A percentile compares a stretch with the other conserved stretches of the same genome.
Evolutionary conservation across 108 stramenopile genomes (phyloP).

Genomic region (Nitzschia inconspicua): DNA sequence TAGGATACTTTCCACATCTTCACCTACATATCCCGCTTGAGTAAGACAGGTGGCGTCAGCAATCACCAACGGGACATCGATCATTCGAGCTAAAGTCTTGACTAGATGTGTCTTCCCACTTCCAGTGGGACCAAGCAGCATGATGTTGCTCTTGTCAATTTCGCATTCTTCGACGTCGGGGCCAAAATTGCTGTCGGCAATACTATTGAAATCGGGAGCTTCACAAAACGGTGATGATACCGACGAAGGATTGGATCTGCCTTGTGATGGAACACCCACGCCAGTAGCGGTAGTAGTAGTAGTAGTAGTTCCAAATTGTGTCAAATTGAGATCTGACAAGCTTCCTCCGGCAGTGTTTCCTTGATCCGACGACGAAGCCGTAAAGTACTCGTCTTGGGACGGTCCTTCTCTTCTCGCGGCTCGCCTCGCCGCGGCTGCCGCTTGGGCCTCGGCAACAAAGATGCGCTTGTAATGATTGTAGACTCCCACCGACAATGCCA

Average conservation of each 20-base stretch:
- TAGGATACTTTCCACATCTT: conserved; percentile 95
- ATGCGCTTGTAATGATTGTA: conserved; percentile 98
- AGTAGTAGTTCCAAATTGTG: conserved; percentile 55
- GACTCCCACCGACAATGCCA: conserved; percentile 90
- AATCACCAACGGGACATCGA: conserved; percentile 94
- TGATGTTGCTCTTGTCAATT: conserved; percentile 95
- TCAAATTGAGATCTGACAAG: conserved; percentile 63
- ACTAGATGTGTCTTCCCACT: conserved; percentile 91
- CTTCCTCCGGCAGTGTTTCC: not conserved
- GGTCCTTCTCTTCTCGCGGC: conserved; percentile 12
- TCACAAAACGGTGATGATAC: conserved; percentile 10
- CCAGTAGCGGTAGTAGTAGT: not conserved
- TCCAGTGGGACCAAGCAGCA: conserved; percentile 93
- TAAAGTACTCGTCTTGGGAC: conserved; percentile 26
- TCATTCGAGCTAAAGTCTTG: conserved; percentile 89
- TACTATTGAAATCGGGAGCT: conserved; percentile 45
- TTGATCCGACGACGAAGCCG: conserved; percentile 19
- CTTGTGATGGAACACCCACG: not conserved
- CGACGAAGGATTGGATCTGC: no score
- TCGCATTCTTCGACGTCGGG: conserved; percentile 78
- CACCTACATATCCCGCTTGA: conserved; percentile 98
- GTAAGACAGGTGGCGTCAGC: conserved; percentile 96
- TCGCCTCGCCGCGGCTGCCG: conserved; percentile 30
- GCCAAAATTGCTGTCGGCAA: conserved; percentile 53
- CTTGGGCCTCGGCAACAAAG: conserved; percentile 62